phyloP scores from a whole-genome alignment of 768 basidiomycete species.

The Mycena amicta region DNA sequence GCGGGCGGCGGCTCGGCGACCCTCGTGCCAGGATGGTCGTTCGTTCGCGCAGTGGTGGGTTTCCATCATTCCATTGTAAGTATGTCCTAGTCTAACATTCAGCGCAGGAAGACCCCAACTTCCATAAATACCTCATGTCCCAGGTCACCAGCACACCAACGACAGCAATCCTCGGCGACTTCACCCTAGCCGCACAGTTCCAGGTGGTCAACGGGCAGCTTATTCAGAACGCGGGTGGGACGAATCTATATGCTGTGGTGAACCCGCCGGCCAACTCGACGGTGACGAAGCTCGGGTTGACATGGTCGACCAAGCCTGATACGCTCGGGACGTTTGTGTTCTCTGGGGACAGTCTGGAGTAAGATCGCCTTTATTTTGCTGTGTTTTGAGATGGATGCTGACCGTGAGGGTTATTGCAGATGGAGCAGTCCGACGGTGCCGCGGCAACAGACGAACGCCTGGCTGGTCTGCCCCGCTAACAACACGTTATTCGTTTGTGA shows the following conservation, averaged over 20 bases:
- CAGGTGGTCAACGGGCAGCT: conserved; percentile 58
- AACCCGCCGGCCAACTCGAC: conserved; percentile 47
- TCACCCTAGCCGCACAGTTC: conserved; percentile 59
- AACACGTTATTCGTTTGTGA: conserved; percentile 22
- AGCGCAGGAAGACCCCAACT: conserved; percentile 54
- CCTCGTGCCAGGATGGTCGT: conserved; percentile 51
- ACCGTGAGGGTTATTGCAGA: neutral
- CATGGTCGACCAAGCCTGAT: conserved; percentile 50
- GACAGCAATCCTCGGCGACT: conserved; percentile 53
- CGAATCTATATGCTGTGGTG: conserved; percentile 52
- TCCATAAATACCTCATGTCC: conserved; percentile 64
- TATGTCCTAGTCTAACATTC: neutral
- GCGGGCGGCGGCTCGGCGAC: conserved; percentile 44
- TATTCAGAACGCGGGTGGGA: conserved; percentile 48
- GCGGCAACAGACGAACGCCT: conserved; percentile 58
- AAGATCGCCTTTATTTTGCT: neutral
- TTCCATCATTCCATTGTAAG: neutral
- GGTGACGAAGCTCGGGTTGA: conserved; percentile 50
- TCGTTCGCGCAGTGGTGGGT: conserved; percentile 60
- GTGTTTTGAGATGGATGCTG: neutral
- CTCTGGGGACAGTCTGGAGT: conserved; percentile 58
- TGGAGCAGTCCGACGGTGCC: conserved; percentile 55
- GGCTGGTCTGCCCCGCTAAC: conserved; percentile 52
- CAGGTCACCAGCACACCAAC: conserved; percentile 44
- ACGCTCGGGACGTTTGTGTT: conserved; percentile 54